Base-by-base conservation (phyloP, 768 basidiomycete species). In the Candolleomyces efflorescens region DNA sequence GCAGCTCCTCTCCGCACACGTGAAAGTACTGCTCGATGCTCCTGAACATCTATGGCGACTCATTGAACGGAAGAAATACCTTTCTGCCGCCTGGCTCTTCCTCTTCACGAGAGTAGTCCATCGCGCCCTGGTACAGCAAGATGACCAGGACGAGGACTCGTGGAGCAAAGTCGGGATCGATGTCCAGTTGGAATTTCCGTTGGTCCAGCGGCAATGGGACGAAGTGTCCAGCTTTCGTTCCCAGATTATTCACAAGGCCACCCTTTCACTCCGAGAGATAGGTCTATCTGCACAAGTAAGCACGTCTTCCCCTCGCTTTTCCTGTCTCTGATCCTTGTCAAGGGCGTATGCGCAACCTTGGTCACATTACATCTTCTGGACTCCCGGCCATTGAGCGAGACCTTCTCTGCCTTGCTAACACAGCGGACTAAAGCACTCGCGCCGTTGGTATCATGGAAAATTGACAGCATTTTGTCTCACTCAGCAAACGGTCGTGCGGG, bases 141-240 rank as follows among this genome's bases (percentile, higher is more conserved):
- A 87, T 17, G 79, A 84, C 11, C 81, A 83, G 50, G 87, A 87
- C 44, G 87, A 84, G 44, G 81, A 80, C 47, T 71, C 73, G 24
- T 87, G 86, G 87, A 71, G 68, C 18, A 71, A 68, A 47, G 80
- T 82, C 59, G 84, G 86, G 0, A 78, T 92, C 32, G 80, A 86
- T 65, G 79, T 90, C 39, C 37, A 94, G 93, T 83, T 84, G 48
- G 91, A 94, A 71, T 89, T 95, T 62, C 92, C 94, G 24, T 75
- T 98, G 4, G 83, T 93, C 3, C 89, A 93, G 62, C 86, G 92
- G 37, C 95, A 98, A 71, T 98, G 94, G 95, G 95, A 96, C 57
- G 79, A 84, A 0, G 84, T 98, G 7, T 83, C 86, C 4, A 91
- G 90, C 62, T 93, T 96, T 67, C 86, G 93, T 45, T 77, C 87